Percentiles rank a stretch among this genome's conserved stretches.
These are phyloP conservation scores for Mycena filopes DNA, from an alignment of 768 basidiomycete species.

Conservation along the genomic window DNA sequence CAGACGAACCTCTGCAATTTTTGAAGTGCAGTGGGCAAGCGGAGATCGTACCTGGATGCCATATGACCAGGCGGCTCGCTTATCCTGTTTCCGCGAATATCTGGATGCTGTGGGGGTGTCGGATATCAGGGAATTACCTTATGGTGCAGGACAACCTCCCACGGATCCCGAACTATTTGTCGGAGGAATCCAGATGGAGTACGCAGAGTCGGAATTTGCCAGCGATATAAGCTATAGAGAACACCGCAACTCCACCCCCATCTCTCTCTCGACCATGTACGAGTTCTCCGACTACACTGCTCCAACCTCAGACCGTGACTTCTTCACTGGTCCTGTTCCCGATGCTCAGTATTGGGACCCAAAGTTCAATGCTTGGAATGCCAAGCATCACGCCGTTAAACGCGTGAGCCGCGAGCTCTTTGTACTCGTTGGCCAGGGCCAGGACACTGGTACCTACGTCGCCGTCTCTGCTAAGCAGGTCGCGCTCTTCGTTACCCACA, in stretches of 20 bases:
- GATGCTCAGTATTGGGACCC: neutral
- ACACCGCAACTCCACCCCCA: neutral
- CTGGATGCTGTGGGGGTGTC: constrained; percentile 42
- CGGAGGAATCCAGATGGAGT: neutral
- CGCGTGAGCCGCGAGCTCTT: neutral
- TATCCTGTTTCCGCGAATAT: constrained; percentile 40
- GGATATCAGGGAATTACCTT: constrained; percentile 6
- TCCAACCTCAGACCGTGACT: neutral
- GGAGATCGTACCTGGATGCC: constrained; percentile 47
- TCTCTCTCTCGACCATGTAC: neutral
- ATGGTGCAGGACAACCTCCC: neutral
- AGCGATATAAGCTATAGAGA: neutral
- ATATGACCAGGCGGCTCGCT: constrained; percentile 35
- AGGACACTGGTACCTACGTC: neutral
- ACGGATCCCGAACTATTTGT: neutral
- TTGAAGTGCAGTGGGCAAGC: constrained; percentile 43
- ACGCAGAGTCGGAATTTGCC: neutral
- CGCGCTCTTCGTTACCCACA: neutral
- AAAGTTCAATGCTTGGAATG: neutral
- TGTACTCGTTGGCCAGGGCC: constrained; percentile 3
- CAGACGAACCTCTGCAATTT: constrained; percentile 30
- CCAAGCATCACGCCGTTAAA: neutral
- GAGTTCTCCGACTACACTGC: neutral
- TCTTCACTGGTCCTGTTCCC: constrained; percentile 4
- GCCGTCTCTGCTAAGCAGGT: neutral